Conservation (phyloP, 306 rosid species). For the Abrus pulchellus region DNA sequence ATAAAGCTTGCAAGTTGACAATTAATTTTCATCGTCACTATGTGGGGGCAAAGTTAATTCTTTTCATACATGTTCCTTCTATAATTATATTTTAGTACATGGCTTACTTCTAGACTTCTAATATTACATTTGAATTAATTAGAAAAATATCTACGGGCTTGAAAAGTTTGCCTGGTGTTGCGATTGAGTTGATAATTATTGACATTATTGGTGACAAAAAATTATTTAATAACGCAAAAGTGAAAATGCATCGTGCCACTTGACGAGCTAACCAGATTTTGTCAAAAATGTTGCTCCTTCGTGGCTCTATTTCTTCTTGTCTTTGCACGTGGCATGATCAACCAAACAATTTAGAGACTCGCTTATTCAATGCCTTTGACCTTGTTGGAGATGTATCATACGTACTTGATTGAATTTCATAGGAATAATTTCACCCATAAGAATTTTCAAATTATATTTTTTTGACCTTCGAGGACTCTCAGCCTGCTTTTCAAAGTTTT, state of each 20-base stretch:
- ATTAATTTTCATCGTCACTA: constrained; percentile 29
- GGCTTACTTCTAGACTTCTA: background rate
- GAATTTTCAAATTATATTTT: constrained; percentile 1
- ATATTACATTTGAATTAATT: background rate
- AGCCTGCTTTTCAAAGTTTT: background rate
- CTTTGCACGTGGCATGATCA: constrained; percentile 53
- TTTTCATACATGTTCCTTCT: constrained; percentile 25
- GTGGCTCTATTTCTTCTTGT: constrained; percentile 7
- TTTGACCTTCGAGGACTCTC: background rate
- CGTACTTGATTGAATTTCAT: background rate
- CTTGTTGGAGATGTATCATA: constrained; percentile 20
- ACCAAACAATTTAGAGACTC: constrained; percentile 4
- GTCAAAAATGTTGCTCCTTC: constrained; percentile 25
- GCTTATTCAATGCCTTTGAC: constrained; percentile 52
- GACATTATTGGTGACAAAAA: constrained; percentile 24
- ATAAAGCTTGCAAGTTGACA: constrained; percentile 40
- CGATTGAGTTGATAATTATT: background rate
- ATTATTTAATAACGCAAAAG: background rate
- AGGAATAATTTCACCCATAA: background rate
- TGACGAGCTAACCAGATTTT: constrained; percentile 10
- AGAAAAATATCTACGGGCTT: constrained; percentile 13
- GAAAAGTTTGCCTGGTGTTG: background rate
- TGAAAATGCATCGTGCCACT: constrained; percentile 3
- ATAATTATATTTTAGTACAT: background rate
- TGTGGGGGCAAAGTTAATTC: constrained; percentile 39